These are phyloP conservation scores for Esteya vermicola DNA, from an alignment of 2,329 filamentous ascomycete genomes.

Conservation along the genomic window DNA sequence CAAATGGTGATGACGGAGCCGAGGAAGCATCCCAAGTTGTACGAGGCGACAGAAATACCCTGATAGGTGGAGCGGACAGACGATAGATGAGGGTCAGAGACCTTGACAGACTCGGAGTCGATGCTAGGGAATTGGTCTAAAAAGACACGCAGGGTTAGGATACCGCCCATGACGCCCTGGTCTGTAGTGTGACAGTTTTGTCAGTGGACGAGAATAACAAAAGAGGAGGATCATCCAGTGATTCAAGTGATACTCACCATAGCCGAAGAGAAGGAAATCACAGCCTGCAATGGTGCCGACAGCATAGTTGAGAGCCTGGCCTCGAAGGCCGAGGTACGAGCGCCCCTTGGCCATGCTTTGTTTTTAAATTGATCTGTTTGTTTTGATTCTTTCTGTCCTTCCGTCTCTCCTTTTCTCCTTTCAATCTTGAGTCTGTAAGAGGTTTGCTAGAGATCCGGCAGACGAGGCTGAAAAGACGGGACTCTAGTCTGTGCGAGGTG, in stretches of 20 bases:
- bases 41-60: constrained; percentile 21
- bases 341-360: constrained; percentile 1
- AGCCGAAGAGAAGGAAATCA: constrained; percentile 52
- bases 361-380: background rate
- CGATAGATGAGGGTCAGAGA: constrained; percentile 15
- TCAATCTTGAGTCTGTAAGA: background rate
- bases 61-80: constrained; percentile 35
- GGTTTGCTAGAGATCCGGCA: background rate
- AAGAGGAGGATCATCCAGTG: background rate
- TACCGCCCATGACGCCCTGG: constrained; percentile 62
- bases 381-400: no score
- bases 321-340: constrained; percentile 52
- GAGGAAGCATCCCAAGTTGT: constrained; percentile 18
- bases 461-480: no score
- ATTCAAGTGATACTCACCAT: constrained; percentile 24
- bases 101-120: constrained; percentile 26
- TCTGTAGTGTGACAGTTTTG: constrained; percentile 26
- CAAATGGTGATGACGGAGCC: constrained; percentile 17
- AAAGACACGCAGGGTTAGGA: constrained; percentile 55
- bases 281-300: constrained; percentile 59
- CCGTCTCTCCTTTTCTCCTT: no score
- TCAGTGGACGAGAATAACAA: background rate
- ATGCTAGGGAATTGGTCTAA: constrained; percentile 38
- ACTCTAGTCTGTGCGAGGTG: no score
- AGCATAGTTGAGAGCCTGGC: constrained; percentile 51